Evolutionary conservation across 2,329 filamentous ascomycete genomes (phyloP).

Genomic region (Rutstroemia sp.): DNA sequence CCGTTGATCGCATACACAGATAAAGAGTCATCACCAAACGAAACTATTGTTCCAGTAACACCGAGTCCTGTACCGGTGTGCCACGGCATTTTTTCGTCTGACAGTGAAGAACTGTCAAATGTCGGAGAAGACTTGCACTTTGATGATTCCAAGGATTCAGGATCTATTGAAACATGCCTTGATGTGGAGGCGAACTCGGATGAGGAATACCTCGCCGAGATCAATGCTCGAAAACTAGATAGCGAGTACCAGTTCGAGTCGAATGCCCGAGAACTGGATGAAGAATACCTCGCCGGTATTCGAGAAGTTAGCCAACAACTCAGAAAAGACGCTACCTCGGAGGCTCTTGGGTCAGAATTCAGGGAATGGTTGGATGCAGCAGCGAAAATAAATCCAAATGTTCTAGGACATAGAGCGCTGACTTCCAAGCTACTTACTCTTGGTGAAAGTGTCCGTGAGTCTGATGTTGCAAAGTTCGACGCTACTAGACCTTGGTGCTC

Average conservation of each 20-base stretch:
- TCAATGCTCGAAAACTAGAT: no score
- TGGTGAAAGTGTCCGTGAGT: neutral
- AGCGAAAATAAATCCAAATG: neutral
- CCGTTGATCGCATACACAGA: neutral
- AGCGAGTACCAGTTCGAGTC: no score
- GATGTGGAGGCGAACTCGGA: neutral
- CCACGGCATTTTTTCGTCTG: neutral
- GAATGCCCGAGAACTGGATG: neutral
- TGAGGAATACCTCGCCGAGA: neutral
- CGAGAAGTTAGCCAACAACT: neutral
- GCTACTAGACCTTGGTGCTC: neutral
- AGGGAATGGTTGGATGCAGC: neutral
- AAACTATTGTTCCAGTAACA: neutral
- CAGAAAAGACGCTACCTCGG: neutral
- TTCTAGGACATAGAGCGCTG: neutral
- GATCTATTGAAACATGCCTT: neutral
- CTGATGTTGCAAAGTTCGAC: neutral
- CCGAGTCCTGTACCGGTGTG: neutral
- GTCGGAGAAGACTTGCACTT: neutral
- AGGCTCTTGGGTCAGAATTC: neutral
- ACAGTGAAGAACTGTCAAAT: neutral
- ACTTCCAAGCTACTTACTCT: neutral
- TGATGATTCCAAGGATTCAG: neutral
- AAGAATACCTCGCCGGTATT: neutral
- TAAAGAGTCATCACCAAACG: neutral